These are phyloP conservation scores for Prunus mume DNA, from an alignment of 306 rosid species.

Conservation along the genomic window DNA sequence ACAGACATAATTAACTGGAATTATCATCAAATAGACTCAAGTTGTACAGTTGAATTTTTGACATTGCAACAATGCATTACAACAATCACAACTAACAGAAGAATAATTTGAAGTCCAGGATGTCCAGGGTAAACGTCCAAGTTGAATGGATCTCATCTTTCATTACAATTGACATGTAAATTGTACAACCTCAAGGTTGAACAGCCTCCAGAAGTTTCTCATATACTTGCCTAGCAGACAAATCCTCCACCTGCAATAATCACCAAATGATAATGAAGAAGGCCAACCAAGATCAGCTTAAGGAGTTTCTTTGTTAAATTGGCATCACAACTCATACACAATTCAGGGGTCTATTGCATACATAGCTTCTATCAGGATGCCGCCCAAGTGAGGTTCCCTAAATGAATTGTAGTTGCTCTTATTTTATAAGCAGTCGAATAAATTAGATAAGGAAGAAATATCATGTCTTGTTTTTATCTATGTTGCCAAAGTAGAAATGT, in stretches of 20 bases:
- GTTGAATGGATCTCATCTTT: neutral
- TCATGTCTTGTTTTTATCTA: neutral
- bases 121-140: neutral
- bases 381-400: neutral
- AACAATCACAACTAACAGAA: neutral
- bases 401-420: neutral
- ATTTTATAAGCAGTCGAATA: neutral
- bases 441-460: neutral
- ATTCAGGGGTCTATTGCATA: neutral
- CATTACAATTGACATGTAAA: neutral
- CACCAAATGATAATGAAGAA: neutral
- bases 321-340: neutral
- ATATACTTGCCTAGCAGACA: conserved; percentile 93
- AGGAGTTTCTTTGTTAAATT: neutral
- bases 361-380: neutral
- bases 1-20: neutral
- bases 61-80: neutral
- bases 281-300: neutral
- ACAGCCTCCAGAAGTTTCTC: conserved; percentile 94
- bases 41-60: neutral
- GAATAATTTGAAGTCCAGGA: neutral
- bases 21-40: neutral
- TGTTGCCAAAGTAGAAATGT: neutral
- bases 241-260: conserved; percentile 83
- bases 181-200: conserved; percentile 56